Base-by-base conservation (phyloP, 2,329 filamentous ascomycete species). In the Xylariomycetidae sp. region DNA sequence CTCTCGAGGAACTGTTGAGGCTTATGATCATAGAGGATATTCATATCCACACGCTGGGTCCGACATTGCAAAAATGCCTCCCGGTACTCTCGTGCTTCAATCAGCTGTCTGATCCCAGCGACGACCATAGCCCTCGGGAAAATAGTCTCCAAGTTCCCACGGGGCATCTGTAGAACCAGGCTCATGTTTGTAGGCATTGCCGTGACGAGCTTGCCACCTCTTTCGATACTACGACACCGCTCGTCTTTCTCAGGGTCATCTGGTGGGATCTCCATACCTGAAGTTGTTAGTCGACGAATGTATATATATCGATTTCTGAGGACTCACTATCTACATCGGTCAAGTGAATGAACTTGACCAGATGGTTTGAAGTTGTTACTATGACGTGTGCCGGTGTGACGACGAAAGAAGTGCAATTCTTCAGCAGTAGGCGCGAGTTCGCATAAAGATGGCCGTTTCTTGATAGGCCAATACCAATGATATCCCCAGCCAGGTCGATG, bases 21-120 rank as follows among this genome's bases (percentile, higher is more conserved):
- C n/a, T 80, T 80, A 61, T 97, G 87, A 53, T 98, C 92, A 53
- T 94, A 90, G 3, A 98, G 68, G 41, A 98, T 90, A 53, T 98
- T 98, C 84, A 97, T 89, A 53, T 98, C 92, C 1, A 98, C 92
- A 47, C 94, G 79, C 57, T 98, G 94, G 15, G 82, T 90, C 31
- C 92, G 80, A 56, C 92, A 97, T 42, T 88, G 82, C 15, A 85
- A 68, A 56, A 96, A 98, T 0, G 92, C 92, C 32, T 77, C 78
- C 30, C 74, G 77, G 53, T 96, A 98, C 49, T 92, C 79, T 56
- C 85, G 85, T 19, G 75, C 69, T 34, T 88, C 83, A 32, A 98
- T 86, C 32, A 85, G 78, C 31, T 77, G 76, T 30, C 92, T 78
- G 36, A 98, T 94, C 16, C 88, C 89, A 2, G 88, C 88, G 30